Evolutionary conservation across 2,329 filamentous ascomycete species (phyloP).

Genomic region (Setomelanomma holmii): DNA sequence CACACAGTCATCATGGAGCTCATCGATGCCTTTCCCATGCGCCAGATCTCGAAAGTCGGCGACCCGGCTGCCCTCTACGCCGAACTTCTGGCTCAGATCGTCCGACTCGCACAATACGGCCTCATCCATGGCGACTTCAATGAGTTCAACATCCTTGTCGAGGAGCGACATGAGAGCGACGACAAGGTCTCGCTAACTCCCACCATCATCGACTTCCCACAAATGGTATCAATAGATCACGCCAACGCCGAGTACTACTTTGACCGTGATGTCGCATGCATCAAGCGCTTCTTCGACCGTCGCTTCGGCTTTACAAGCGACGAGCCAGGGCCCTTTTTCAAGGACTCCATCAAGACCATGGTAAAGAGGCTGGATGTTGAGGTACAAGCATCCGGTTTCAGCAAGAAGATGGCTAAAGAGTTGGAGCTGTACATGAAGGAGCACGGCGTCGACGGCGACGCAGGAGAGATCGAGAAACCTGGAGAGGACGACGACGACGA

Average conservation of each 20-base stretch:
- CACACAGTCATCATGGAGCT: constrained; percentile 97
- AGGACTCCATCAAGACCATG: constrained; percentile 77
- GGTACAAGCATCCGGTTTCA: constrained; percentile 93
- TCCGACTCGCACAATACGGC: constrained; percentile 82
- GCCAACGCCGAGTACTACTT: constrained; percentile 96
- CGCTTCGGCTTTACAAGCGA: constrained; percentile 88
- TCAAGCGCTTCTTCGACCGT: constrained; percentile 91
- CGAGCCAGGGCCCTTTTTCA: constrained; percentile 83
- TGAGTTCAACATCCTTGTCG: constrained; percentile 97
- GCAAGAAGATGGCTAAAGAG: constrained; percentile 95
- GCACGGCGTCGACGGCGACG: constrained; percentile 65
- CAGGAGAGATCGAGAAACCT: constrained; percentile 41
- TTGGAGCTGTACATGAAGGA: constrained; percentile 88
- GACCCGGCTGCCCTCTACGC: constrained; percentile 86
- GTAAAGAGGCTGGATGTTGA: constrained; percentile 81
- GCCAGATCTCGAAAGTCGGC: constrained; percentile 84
- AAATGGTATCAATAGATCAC: constrained; percentile 97
- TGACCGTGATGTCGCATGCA: constrained; percentile 91
- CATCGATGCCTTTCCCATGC: constrained; percentile 88
- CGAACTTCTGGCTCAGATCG: constrained; percentile 86
- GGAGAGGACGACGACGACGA: constrained; percentile 28
- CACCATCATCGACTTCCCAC: constrained; percentile 94
- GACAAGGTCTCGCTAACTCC: constrained; percentile 68
- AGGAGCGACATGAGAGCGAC: constrained; percentile 64
- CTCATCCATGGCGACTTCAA: constrained; percentile 99